Evolutionary conservation across 2,329 filamentous ascomycete genomes (phyloP).

Genomic region (Cladosporium sp.): DNA sequence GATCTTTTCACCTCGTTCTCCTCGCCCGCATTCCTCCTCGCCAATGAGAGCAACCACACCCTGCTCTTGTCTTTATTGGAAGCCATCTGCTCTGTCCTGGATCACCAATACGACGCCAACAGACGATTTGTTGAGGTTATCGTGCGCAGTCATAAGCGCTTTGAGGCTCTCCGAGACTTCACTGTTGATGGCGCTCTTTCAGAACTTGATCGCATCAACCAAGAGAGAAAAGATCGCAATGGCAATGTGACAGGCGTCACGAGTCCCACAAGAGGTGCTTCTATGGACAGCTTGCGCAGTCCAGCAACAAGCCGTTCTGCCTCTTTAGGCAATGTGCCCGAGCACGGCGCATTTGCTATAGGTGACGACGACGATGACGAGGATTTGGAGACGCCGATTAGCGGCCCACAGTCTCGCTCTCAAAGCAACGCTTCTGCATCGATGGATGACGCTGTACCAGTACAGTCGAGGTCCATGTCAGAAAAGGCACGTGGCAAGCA

Average conservation of each 20-base stretch:
- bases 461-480: conserved; percentile 86
- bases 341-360: conserved; percentile 84
- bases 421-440: conserved; percentile 44
- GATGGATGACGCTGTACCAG: conserved; percentile 73
- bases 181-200: conserved; percentile 89
- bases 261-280: conserved; percentile 37
- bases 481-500: conserved; percentile 96
- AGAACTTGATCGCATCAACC: conserved; percentile 78
- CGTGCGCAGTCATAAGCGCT: conserved; percentile 72
- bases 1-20: conserved; percentile 92
- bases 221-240: conserved; percentile 55
- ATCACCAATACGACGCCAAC: conserved; percentile 68
- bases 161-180: conserved; percentile 80
- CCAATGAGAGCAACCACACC: conserved; percentile 84
- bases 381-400: conserved; percentile 32
- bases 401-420: not conserved
- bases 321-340: conserved; percentile 64
- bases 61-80: conserved; percentile 80
- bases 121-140: conserved; percentile 76
- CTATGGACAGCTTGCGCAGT: conserved; percentile 64
- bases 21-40: conserved; percentile 83
- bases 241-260: conserved; percentile 28
- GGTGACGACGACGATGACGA: conserved; percentile 79
- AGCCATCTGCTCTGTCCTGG: conserved; percentile 82
- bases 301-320: conserved; percentile 55